Base-by-base conservation (phyloP, 805 yeast species). In the Saccharomycopsis amapae region DNA sequence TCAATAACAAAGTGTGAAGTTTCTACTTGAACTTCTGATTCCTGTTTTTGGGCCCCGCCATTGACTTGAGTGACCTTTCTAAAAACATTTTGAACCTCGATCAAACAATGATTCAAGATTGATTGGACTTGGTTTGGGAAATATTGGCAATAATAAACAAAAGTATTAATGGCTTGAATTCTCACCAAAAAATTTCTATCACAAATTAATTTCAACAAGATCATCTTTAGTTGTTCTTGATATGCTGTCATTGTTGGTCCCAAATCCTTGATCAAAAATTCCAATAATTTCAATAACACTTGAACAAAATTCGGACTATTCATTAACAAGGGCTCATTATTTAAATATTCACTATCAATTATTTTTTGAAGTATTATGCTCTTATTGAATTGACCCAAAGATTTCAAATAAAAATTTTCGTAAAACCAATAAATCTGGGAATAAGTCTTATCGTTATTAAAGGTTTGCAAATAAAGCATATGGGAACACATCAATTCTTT, bases 171-270 rank as follows among this genome's bases (percentile, higher is more conserved):
- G 0, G 78, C 62, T 33, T 64, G 59, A 4, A 69, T 60, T 47
- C 80, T 65, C 5, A 72, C 56, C 30, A 63, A 62, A 44, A 66
- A 68, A 24, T 64, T 65, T 24, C 64, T 62, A 34, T 67, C 62
- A 5, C 64, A 58, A 30, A 69, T 59, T 5, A 75, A 54, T 18
- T 61, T 59, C 44, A 68, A 56, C 2, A 75, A 49, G 18, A 59
- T 60, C 1, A 54, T 44, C 28, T 68, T 61, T 0, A 73, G 56
- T 20, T 62, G 58, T 0, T 52, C 50, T n/a, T 54, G 56, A 34
- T 62, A 63, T 17, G 51, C 46, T 3, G 51, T 51, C 37, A 62
- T 59, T 1, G 63, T 56, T 4, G 65, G 61, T 4, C 63, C 60
- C 9, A 64, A 47, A 22, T 50, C 53, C 1, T 40, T 40, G 20